Conservation (phyloP, 331 rosid genomes). For the Saraca asoca region DNA sequence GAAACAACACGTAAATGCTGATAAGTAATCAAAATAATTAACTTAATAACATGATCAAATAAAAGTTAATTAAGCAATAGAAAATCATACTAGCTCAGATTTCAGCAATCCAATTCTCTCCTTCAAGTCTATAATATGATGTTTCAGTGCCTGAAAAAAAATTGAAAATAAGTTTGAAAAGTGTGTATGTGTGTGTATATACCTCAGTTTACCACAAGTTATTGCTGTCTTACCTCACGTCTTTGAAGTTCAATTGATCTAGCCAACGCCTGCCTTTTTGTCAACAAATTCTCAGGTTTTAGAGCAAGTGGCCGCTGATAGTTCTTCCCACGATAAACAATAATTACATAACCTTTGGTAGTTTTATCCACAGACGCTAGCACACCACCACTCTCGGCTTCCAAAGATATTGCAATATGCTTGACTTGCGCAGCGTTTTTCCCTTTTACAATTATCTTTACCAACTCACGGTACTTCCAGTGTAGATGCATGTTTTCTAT, state of each 20-base stretch:
- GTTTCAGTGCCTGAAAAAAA: conserved; percentile 69
- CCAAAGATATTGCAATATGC: conserved; percentile 81
- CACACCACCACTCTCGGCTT: conserved; percentile 96
- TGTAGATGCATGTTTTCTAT: conserved; percentile 96
- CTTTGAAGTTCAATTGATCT: conserved; percentile 84
- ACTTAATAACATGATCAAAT: conserved; percentile 2
- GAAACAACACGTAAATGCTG: conserved; percentile 25
- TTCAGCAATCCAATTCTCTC: conserved; percentile 72
- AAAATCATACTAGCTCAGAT: conserved; percentile 59
- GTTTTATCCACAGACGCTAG: conserved; percentile 81
- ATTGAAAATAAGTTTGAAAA: conserved; percentile 12
- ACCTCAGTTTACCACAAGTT: conserved; percentile 6
- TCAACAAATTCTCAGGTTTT: conserved; percentile 71
- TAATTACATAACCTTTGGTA: conserved; percentile 62
- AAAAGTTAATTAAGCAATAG: conserved; percentile 24
- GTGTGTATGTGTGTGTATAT: too few species aligned
- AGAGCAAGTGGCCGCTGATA: conserved; percentile 61
- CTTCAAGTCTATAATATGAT: conserved; percentile 68
- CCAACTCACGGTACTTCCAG: conserved; percentile 89
- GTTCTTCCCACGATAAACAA: conserved; percentile 90
- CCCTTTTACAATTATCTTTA: conserved; percentile 77
- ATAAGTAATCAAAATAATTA: conserved; percentile 14
- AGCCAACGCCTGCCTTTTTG: conserved; percentile 82
- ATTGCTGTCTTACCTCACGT: conserved; percentile 63
- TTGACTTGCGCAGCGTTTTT: conserved; percentile 69